Percentiles rank a stretch among this genome's conserved stretches.
Conservation (phyloP, 2,329 filamentous ascomycete species). For the Sclerotinia minor region DNA sequence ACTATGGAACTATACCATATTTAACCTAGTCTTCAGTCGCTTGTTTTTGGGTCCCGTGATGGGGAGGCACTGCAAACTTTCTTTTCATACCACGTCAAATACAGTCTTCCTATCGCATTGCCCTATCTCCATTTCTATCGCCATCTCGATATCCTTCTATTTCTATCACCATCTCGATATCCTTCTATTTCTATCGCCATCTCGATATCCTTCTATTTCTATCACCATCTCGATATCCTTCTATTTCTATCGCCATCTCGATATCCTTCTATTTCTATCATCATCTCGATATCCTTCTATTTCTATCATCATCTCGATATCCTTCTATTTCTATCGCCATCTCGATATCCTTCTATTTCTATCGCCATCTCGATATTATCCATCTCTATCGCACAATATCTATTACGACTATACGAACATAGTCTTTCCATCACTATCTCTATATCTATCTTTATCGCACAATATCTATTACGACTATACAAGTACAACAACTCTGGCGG, state of each 20-base stretch:
- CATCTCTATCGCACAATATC: background rate
- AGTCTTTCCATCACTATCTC: no score
- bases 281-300: no score
- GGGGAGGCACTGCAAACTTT: background rate
- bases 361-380: background rate
- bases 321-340: no score
- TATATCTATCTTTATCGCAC: no score
- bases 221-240: no score
- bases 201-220: no score
- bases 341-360: no score
- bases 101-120: background rate
- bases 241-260: no score
- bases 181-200: background rate
- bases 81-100: background rate
- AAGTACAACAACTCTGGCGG: background rate
- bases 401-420: background rate
- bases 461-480: no score
- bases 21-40: slow-evolving; percentile 13
- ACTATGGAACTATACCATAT: slow-evolving; percentile 14
- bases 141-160: background rate
- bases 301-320: no score
- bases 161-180: background rate
- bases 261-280: no score
- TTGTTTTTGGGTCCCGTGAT: slow-evolving; percentile 9
- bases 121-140: background rate